phyloP scores from a whole-genome alignment of 768 basidiomycete species.

The Pleurotus platypus region DNA sequence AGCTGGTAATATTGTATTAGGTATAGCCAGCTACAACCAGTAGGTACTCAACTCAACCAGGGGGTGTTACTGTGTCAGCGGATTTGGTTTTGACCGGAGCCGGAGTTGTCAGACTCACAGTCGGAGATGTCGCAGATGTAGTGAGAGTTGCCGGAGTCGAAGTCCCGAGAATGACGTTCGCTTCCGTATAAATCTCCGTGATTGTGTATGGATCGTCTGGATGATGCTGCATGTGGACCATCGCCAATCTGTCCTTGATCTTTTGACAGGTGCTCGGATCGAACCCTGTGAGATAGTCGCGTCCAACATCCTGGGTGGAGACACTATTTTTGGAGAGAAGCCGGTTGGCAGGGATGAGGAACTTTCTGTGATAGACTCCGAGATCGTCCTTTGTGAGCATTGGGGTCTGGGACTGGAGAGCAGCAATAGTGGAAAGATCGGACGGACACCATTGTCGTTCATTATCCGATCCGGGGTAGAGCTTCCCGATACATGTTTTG shows the following conservation, averaged over 20 bases:
- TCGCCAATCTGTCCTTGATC: too few relatives aligned
- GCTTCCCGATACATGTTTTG: neutral
- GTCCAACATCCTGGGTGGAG: constrained; percentile 16
- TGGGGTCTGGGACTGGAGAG: too few relatives aligned
- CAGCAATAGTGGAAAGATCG: too few relatives aligned
- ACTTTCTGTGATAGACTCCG: constrained; percentile 4
- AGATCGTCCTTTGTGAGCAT: too few relatives aligned
- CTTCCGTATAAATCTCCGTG: constrained; percentile 16
- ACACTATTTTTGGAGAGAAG: constrained; percentile 16
- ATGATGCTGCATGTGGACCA: constrained; percentile 14
- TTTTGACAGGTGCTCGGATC: neutral
- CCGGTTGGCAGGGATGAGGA: constrained; percentile 14
- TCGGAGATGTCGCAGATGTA: constrained; percentile 18
- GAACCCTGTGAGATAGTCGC: constrained; percentile 16
- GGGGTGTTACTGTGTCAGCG: neutral
- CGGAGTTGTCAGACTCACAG: constrained; percentile 10
- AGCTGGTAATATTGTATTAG: too few relatives aligned
- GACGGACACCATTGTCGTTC: neutral
- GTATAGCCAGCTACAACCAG: too few relatives aligned
- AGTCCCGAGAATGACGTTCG: constrained; percentile 7
- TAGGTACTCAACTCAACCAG: too few relatives aligned
- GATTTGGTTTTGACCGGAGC: neutral
- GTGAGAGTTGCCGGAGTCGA: neutral
- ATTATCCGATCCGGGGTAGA: neutral
- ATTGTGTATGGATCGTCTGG: constrained; percentile 22